These are phyloP conservation scores for Clavispora carvajalis DNA, from an alignment of 805 yeast genomes.

Conservation along the genomic window DNA sequence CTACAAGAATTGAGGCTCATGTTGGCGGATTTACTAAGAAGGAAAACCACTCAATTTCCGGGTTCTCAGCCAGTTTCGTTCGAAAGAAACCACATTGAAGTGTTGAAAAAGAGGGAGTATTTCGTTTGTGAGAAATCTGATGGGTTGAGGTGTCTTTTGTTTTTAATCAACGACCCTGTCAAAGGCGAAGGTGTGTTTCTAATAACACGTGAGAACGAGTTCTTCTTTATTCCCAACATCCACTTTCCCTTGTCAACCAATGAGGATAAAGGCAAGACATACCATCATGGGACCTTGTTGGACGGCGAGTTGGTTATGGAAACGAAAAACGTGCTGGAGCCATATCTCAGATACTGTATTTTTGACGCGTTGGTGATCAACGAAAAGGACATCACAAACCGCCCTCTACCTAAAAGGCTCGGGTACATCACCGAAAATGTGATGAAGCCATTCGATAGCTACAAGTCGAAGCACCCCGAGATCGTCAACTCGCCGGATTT, in stretches of 20 bases:
- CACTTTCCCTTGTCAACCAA: slow-evolving; percentile 65
- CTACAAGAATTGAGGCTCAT: slow-evolving; percentile 61
- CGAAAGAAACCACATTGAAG: slow-evolving; percentile 63
- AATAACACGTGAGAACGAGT: slow-evolving; percentile 85
- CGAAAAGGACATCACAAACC: slow-evolving; percentile 61
- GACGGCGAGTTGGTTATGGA: slow-evolving; percentile 93
- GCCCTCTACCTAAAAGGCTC: slow-evolving; percentile 73
- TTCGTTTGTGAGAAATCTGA: slow-evolving; percentile 95
- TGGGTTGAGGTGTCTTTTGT: slow-evolving; percentile 80
- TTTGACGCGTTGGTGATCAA: slow-evolving; percentile 89
- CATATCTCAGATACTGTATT: slow-evolving; percentile 64
- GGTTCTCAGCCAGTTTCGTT: slow-evolving; percentile 97
- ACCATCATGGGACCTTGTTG: slow-evolving; percentile 81
- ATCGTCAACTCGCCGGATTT: slow-evolving; percentile 57
- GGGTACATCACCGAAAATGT: slow-evolving; percentile 82
- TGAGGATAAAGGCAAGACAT: slow-evolving; percentile 45
- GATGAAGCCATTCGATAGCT: slow-evolving; percentile 72
- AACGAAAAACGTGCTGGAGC: slow-evolving; percentile 50
- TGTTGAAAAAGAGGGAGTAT: slow-evolving; percentile 68
- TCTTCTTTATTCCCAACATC: slow-evolving; percentile 71
- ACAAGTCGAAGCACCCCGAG: slow-evolving; percentile 66
- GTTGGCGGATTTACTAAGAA: slow-evolving; percentile 61
- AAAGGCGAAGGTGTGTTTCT: slow-evolving; percentile 86
- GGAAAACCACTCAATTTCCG: slow-evolving; percentile 58
- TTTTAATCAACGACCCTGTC: slow-evolving; percentile 59